Evolutionary conservation across 768 basidiomycete species (phyloP).

Genomic region (Suillus lakei): DNA sequence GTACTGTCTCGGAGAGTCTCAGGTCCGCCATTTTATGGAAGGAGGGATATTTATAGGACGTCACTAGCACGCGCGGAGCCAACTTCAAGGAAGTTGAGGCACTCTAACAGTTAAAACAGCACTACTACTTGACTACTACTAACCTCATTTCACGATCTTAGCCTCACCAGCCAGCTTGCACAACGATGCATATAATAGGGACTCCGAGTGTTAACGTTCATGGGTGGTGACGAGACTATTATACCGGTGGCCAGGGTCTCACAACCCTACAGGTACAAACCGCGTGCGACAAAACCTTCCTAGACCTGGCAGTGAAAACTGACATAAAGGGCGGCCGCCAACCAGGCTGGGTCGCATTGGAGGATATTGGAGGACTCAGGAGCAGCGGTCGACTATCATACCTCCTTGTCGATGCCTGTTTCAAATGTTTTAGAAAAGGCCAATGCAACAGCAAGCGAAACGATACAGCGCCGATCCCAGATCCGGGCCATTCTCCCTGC

Average conservation of each 20-base stretch:
- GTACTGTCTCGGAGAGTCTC: no score
- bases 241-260: neutral
- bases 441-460: neutral
- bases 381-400: neutral
- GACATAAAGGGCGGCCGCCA: neutral
- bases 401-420: neutral
- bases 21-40: neutral
- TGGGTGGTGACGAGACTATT: neutral
- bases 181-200: neutral
- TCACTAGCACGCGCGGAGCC: no score
- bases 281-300: neutral
- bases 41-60: neutral
- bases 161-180: neutral
- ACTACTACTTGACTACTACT: no score
- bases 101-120: no score
- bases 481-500: neutral
- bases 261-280: neutral
- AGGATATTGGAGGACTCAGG: neutral
- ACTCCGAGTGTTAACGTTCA: neutral
- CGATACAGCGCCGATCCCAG: neutral
- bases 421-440: neutral
- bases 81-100: no score
- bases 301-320: neutral
- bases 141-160: no score
- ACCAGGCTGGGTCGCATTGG: neutral